Evolutionary conservation across 2,329 filamentous ascomycete species (phyloP).

Genomic region (Hymenoscyphus albidus): DNA sequence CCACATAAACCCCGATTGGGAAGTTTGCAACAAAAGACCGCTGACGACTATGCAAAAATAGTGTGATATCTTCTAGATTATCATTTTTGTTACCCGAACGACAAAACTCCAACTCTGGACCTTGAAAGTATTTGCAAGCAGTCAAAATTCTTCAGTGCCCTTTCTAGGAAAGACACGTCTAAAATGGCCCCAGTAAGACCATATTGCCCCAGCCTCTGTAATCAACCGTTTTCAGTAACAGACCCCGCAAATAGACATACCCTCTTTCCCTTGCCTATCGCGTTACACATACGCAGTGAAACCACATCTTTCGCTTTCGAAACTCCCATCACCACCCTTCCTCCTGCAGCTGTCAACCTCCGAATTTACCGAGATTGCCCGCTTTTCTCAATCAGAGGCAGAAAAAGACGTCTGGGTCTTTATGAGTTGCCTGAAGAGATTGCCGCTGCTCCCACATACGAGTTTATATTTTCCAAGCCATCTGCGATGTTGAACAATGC

Average conservation of each 20-base stretch:
- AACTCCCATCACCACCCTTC: neutral
- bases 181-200: neutral
- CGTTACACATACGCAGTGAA: neutral
- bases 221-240: neutral
- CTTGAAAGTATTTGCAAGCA: neutral
- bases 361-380: neutral
- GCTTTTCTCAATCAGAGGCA: neutral
- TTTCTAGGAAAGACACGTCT: neutral
- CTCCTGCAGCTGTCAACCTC: neutral
- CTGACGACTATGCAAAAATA: neutral
- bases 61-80: neutral
- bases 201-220: neutral
- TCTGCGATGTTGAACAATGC: too few relatives aligned
- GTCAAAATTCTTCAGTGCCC: neutral
- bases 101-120: neutral
- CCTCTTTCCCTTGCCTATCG: neutral
- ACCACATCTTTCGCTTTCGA: neutral
- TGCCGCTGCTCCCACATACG: neutral
- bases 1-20: too few relatives aligned
- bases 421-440: neutral
- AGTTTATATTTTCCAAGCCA: too few relatives aligned
- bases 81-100: neutral
- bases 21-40: too few relatives aligned
- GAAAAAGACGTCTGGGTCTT: neutral
- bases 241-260: neutral